phyloP scores from a whole-genome alignment of 2,329 filamentous ascomycete species.

The Hirsutella rhossiliensis region DNA sequence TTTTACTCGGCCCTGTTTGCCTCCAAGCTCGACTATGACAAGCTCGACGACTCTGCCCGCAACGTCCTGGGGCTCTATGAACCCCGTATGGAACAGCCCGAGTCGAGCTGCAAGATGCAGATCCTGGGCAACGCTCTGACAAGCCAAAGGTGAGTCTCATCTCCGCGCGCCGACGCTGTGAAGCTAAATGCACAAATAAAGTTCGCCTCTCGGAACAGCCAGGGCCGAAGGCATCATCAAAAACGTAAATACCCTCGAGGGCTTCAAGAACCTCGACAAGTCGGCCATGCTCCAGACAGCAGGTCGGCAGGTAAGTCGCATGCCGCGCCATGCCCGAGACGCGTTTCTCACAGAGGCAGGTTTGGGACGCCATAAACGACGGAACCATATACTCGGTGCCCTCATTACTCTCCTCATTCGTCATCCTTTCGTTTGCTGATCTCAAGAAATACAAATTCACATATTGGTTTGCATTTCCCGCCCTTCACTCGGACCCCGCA shows the following conservation, averaged over 20 bases:
- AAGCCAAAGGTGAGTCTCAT: slow-evolving; percentile 57
- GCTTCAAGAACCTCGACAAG: slow-evolving; percentile 80
- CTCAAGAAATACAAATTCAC: slow-evolving; percentile 95
- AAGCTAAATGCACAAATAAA: slow-evolving; percentile 30
- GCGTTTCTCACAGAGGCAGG: slow-evolving; percentile 36
- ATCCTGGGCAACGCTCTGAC: slow-evolving; percentile 79
- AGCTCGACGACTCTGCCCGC: slow-evolving; percentile 85
- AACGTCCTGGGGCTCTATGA: slow-evolving; percentile 83
- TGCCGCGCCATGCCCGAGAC: neutral
- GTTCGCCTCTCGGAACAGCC: slow-evolving; percentile 54
- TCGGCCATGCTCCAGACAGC: slow-evolving; percentile 63
- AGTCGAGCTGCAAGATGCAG: slow-evolving; percentile 78
- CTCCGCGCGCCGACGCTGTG: slow-evolving; percentile 1
- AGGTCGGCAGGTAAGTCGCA: slow-evolving; percentile 55
- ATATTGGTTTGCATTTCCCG: slow-evolving; percentile 97
- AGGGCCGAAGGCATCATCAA: slow-evolving; percentile 89
- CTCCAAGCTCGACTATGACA: slow-evolving; percentile 93
- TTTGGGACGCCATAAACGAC: slow-evolving; percentile 96
- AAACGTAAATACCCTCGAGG: slow-evolving; percentile 92
- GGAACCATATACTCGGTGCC: slow-evolving; percentile 93
- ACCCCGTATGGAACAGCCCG: slow-evolving; percentile 60
- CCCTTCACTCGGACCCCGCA: slow-evolving; percentile 73
- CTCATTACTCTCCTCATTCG: slow-evolving; percentile 79
- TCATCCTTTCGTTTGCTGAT: slow-evolving; percentile 84
- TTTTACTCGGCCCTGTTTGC: slow-evolving; percentile 91